These are phyloP conservation scores for Fusarium sp. DNA, from an alignment of 2,329 filamentous ascomycete species.

Conservation along the genomic window DNA sequence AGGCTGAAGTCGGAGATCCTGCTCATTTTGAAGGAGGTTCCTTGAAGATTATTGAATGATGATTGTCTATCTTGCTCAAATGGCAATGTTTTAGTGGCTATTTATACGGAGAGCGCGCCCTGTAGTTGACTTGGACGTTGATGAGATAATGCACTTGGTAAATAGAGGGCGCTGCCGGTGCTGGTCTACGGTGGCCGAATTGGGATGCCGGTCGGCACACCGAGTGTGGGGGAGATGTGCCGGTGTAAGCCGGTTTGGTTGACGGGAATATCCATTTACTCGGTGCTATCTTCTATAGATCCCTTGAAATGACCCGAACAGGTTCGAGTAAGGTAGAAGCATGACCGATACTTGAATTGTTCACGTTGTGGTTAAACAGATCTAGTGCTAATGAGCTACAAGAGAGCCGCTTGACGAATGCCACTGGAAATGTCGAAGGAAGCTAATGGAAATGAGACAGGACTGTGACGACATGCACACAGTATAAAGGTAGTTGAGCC, in stretches of 20 bases:
- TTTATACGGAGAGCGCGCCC: slow-evolving; percentile 26
- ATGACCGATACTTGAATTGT: neutral
- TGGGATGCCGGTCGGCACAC: slow-evolving; percentile 26
- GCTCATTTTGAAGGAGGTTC: slow-evolving; percentile 28
- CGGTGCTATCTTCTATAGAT: neutral
- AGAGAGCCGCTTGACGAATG: neutral
- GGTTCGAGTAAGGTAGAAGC: neutral
- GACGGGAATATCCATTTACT: neutral
- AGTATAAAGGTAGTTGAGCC: too few relatives aligned
- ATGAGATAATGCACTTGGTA: slow-evolving; percentile 13
- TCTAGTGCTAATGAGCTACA: neutral
- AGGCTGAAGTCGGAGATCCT: slow-evolving; percentile 49
- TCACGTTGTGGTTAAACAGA: neutral
- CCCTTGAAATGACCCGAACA: neutral
- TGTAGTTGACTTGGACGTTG: slow-evolving; percentile 21
- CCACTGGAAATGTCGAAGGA: neutral
- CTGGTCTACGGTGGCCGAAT: slow-evolving; percentile 17
- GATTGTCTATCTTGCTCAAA: neutral
- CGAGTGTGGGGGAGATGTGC: slow-evolving; percentile 20
- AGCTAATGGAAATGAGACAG: neutral
- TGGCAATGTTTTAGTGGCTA: neutral
- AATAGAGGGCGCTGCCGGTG: slow-evolving; percentile 15
- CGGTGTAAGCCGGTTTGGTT: neutral
- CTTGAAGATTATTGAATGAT: neutral
- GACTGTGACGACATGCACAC: neutral